These are phyloP conservation scores for Skeletonema menzelii DNA, from an alignment of 108 stramenopile genomes.

Conservation along the genomic window DNA sequence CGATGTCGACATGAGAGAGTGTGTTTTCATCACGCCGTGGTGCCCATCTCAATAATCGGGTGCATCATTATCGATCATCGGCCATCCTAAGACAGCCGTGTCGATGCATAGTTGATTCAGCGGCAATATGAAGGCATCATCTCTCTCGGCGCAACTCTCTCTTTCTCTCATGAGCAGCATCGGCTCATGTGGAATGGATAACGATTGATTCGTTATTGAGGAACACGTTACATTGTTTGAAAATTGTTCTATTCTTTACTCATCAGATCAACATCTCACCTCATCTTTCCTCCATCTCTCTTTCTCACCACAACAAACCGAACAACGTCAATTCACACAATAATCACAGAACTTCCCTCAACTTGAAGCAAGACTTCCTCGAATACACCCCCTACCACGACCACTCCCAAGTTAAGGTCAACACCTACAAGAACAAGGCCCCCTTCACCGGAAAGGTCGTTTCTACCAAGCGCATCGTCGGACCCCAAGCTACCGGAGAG, in stretches of 20 bases:
- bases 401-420: slow-evolving; percentile 89
- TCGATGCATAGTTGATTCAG: too few relatives aligned
- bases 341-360: slow-evolving; percentile 39
- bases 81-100: too few relatives aligned
- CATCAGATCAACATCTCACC: not conserved
- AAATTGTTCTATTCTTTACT: not conserved
- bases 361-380: slow-evolving; percentile 93
- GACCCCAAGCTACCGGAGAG: slow-evolving; percentile 95
- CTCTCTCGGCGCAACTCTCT: not conserved
- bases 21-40: too few relatives aligned
- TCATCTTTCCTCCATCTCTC: not conserved
- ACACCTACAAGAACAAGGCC: slow-evolving; percentile 97
- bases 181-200: not conserved
- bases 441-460: slow-evolving; percentile 96
- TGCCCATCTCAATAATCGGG: too few relatives aligned
- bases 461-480: slow-evolving; percentile 96
- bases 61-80: too few relatives aligned
- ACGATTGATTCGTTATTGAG: not conserved
- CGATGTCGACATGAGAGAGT: too few relatives aligned
- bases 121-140: not conserved
- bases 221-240: not conserved
- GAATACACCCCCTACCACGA: slow-evolving; percentile 95
- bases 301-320: not conserved
- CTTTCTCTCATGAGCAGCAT: not conserved
- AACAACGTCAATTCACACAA: not conserved